Base-by-base conservation (phyloP, 345 rosid genomes). In the Eucalyptus shirleyi region DNA sequence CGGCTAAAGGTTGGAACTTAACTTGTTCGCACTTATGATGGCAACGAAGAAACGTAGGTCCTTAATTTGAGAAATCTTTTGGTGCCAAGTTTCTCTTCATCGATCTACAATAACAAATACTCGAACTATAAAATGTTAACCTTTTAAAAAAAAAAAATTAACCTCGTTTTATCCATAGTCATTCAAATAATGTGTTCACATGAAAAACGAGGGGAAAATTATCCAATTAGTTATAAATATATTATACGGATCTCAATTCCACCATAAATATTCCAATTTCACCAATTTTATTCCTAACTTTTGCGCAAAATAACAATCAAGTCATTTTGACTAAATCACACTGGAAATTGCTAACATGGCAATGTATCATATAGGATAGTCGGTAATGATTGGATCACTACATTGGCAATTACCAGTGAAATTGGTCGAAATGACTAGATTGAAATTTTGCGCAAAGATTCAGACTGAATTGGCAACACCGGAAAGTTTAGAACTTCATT, bases 311-410 rank as follows among this genome's bases (percentile, higher is more conserved):
- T 10, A 34, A 24, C 24, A 10, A 72, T 72, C 7, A 18, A 72
- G 24, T 37, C 45, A 6, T 72, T 72, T 5, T 6, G 28, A 11
- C 7, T 6, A 9, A 69, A 18, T 72, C 44, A 19, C 5, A 4
- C 2, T 6, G 2, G 4, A 72, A 34, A 72, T 72, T 1, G 1
- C 7, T 10, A 1, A 72, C 4, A 4, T 34, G 7, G 13, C 13
- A 11, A 34, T 34, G 42, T 17, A 16, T 11, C 34, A 65, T 4
- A 9, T 16, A 34, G 42, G 15, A 72, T 3, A 6, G 8, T 18
- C 0, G 13, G 6, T 1, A 1, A 72, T 19, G 2, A 34, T 2
- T 34, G 2, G 13, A 69, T 3, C 2, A 2, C 23, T 9, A 9
- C 2, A 10, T 1, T 0, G 2, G 2, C 4, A 2, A 16, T 69